phyloP scores from a whole-genome alignment of 139 green algal genomes.

The Haematococcus sp. region DNA sequence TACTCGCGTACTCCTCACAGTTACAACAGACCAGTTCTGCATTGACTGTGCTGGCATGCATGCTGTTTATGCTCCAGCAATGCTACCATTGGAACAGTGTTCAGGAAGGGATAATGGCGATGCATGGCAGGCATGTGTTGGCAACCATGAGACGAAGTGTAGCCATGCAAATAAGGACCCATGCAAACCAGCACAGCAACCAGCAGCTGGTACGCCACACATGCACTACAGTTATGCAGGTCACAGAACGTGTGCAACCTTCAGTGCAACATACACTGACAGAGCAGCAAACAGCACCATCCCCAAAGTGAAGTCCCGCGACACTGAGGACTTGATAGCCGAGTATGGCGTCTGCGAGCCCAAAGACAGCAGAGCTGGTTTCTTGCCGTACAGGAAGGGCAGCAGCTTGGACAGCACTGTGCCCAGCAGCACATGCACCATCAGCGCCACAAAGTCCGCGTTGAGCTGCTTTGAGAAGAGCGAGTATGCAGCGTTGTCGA shows the following conservation, averaged over 20 bases:
- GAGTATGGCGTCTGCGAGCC: slow-evolving; percentile 40
- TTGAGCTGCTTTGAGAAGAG: slow-evolving; percentile 1
- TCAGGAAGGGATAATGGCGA: too few species aligned
- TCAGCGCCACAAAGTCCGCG: slow-evolving; percentile 1
- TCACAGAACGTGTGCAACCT: slow-evolving; percentile 1
- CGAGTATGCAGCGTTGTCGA: slow-evolving; percentile 1
- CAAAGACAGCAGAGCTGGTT: slow-evolving; percentile 45
- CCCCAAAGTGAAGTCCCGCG: slow-evolving; percentile 19
- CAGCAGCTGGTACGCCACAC: too few species aligned
- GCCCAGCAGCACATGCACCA: slow-evolving; percentile 45
- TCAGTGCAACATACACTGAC: neutral
- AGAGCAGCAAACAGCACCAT: neutral
- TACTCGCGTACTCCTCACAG: too few species aligned
- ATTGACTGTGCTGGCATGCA: too few species aligned
- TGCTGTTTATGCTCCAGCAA: too few species aligned
- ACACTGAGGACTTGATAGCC: slow-evolving; percentile 33
- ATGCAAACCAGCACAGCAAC: too few species aligned
- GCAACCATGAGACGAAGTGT: too few species aligned
- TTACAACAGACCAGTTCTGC: too few species aligned
- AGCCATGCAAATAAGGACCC: too few species aligned
- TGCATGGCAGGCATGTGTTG: too few species aligned
- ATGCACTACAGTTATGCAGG: too few species aligned
- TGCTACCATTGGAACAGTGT: too few species aligned
- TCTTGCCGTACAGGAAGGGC: slow-evolving; percentile 50
- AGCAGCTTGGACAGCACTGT: slow-evolving; percentile 39